Conservation (phyloP, 2,329 filamentous ascomycete species). For the Ceratocystiopsis sp. region DNA sequence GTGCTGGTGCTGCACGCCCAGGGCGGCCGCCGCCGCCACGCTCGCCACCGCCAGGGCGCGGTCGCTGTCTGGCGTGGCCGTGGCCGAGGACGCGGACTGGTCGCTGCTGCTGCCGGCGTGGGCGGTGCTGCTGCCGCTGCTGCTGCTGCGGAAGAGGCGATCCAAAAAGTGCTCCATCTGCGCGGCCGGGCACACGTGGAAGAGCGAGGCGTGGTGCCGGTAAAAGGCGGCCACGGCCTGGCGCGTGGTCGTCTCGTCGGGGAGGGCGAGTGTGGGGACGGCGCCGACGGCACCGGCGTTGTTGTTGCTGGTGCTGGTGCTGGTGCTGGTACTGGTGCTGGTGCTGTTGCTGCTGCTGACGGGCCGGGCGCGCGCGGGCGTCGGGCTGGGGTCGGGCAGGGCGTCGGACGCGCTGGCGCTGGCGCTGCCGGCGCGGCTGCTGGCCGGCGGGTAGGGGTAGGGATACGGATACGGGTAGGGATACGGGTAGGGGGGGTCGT, state of each 20-base stretch:
- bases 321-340: neutral
- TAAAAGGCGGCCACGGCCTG: slow-evolving; percentile 14
- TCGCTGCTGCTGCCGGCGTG: too few relatives aligned
- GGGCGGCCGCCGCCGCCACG: too few relatives aligned
- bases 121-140: neutral
- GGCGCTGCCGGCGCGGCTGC: too few relatives aligned
- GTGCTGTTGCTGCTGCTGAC: slow-evolving; percentile 1
- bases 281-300: neutral
- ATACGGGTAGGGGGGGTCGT: neutral
- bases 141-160: slow-evolving; percentile 8
- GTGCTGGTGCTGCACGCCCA: too few relatives aligned
- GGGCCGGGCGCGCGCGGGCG: neutral
- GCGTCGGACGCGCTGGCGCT: neutral
- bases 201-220: slow-evolving; percentile 12
- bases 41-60: neutral
- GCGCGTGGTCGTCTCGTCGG: slow-evolving; percentile 7
- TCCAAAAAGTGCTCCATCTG: slow-evolving; percentile 10
- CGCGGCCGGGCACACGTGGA: slow-evolving; percentile 14
- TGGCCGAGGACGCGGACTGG: neutral
- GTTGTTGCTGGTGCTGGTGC: neutral
- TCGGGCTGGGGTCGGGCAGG: neutral
- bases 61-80: neutral
- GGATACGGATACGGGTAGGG: too few relatives aligned
- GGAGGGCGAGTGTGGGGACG: slow-evolving; percentile 9
- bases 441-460: too few relatives aligned